Evolutionary conservation across 176 grass and related monocot species (phyloP), one percentile per base, ranked within the genome.

Genomic region (Oryza punctata): DNA sequence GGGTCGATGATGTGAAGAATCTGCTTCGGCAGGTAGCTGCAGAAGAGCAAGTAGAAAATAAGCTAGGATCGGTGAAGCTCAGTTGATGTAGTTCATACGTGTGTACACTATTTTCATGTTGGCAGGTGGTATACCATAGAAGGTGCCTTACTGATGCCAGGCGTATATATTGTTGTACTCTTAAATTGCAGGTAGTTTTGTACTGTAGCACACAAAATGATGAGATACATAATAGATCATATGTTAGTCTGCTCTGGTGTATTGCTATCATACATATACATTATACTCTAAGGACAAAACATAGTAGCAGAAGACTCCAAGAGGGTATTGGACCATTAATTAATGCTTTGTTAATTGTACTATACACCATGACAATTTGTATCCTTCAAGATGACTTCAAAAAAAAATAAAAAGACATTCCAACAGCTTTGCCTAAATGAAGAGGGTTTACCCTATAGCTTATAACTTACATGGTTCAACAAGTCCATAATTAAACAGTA

Each of bases 1-100:
- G 97, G 97, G 86, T 99, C 1, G 93, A 94, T 50, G 91, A 88
- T 43, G 91, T 99, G 71, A 93, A 99, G 81, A 92, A 92, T 81
- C 73, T 99, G 86, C 85, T 99, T 28, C 83, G 72, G 78, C 97
- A 99, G 76, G 91, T 70, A 15, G 80, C 90, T 29, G 59, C 70
- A 21, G 87, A 90, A 49, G 84, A 85, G 35, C 75, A 84, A 29
- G 33, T 87, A 38, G 81, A 84, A 63, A 70, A 84, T 37, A 87
- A 83, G 15, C 35, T 94, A 66, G 88, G 87, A 27, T 75, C 86
- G 19, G 57, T 92, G 43, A 90, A 87, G 72, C 69, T 89, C 40
- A 65, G 47, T 57, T 98, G 79, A 85, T 72, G 67, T 64, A 73
- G 61, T 3, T 71, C 50, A 61, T 61, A 35, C 1, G 0, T 69